Base-by-base conservation (phyloP, 805 yeast genomes). In the Lachancea nothofagi region DNA sequence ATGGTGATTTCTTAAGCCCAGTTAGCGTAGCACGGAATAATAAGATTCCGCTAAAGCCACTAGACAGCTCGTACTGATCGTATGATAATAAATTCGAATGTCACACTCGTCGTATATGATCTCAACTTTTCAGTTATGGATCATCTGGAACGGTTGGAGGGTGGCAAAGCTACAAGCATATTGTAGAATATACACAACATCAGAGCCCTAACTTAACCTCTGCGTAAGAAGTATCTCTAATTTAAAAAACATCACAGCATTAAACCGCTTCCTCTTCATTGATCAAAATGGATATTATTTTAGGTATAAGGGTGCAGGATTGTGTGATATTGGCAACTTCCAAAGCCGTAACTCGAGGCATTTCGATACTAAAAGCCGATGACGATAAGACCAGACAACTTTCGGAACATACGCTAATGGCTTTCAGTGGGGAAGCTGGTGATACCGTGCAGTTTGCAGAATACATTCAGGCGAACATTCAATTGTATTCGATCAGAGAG, bases 401-500 rank as follows among this genome's bases (percentile, higher is more conserved):
- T 53, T 85, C 85, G 51, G 73, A 78, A 27, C 90, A 83, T 59
- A 75, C 84, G 39, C 67, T 89, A 51, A 72, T 93, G 69, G 96
- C 97, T 30, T 89, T 68, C 67, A 82, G 95, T 1, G 98, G 98
- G 42, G 98, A 93, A 61, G 75, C 96, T 3, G 98, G 98, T 46
- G 98, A 93, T 60, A 85, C 97, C 42, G 87, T 82, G 5, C 93
- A 89, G 60, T 93, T 93, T 67, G 95, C 96, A 26, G 97, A 93
- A 59, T 86, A 80, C 57, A 78, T 90, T 47, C 93, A 86, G 62
- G 98, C 96, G 32, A 93, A 93, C 58, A 77, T 88, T 49, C 95
- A 85, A 62, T 73, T 93, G 43, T 82, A 84, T 61, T 77, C 84
- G 30, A 86, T 89, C 74, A 76, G 97, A 51, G 90, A 90, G 61